Evolutionary conservation across 306 rosid species (phyloP), one percentile per base, ranked within the genome.

Genomic region (Malus orientalis): DNA sequence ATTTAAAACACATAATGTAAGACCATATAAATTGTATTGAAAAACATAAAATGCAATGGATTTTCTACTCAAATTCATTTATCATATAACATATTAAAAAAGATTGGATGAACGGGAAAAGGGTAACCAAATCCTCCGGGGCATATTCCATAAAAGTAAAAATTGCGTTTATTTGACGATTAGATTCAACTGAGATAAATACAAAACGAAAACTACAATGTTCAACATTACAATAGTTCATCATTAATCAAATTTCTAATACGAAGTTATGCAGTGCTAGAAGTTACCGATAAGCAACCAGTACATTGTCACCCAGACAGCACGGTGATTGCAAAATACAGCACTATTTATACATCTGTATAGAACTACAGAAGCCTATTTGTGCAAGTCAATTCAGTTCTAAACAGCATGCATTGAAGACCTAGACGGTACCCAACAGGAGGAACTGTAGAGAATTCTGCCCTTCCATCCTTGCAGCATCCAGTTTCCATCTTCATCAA

Each of bases 391-490:
- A 22, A 51, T 51, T 58, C 36, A 64, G 19, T 49, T 64, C 45
- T 38, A 49, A 54, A 7, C 20, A 38, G 45, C 55, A 29, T 51
- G 44, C 55, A 67, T 67, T 70, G 14, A 76, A 13, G 67, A 53
- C 73, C 71, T 81, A 84, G 86, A 75, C 3, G 89, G 83, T 25
- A 85, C 83, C 96, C 96, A 90, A 76, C 87, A 85, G n/a, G 91
- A 82, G 58, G 90, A 85, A 67, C 86, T 83, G 57, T 19, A 81
- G 25, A 83, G 11, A 70, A 86, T 78, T 61, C 96, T 75, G 30
- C 96, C 96, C 81, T 90, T 90, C 96, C 96, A 90, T 75, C 92
- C 91, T 80, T 90, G 96, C 67, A 90, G 84, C 96, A 90, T 79
- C 84, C 80, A 88, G 76, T 82, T 74, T 20, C 88, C 89, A 76